A percentile compares a stretch with the other conserved stretches of the same genome.
Evolutionary conservation across 1,284 basidiomycete species (phyloP).

Genomic region (Melampsora abietis-canadensis): DNA sequence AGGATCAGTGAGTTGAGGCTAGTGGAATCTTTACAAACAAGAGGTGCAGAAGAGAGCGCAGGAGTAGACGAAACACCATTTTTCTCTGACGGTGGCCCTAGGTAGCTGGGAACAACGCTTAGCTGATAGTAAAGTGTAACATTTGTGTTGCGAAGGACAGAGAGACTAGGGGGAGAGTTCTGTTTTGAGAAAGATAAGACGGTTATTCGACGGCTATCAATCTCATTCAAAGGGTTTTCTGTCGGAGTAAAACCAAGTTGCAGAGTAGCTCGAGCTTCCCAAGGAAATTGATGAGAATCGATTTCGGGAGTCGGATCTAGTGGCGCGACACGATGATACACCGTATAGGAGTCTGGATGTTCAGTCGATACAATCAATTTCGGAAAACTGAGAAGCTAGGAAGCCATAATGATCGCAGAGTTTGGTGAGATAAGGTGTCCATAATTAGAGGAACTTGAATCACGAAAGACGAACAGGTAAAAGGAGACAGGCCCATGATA

Average conservation of each 20-base stretch:
- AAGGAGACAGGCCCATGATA: too few relatives aligned
- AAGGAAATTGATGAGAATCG: background rate
- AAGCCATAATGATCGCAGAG: too few relatives aligned
- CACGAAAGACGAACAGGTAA: too few relatives aligned
- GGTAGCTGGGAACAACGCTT: background rate
- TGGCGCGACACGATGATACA: slow-evolving; percentile 6
- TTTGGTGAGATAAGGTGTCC: too few relatives aligned
- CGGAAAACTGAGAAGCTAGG: too few relatives aligned
- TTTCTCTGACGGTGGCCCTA: background rate
- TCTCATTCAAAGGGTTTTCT: background rate
- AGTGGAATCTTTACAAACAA: background rate
- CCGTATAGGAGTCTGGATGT: background rate
- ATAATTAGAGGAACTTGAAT: too few relatives aligned
- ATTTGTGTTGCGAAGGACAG: background rate
- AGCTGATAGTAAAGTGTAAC: background rate
- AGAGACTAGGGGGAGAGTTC: background rate
- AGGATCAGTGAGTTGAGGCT: background rate
- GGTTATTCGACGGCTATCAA: background rate
- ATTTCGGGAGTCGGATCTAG: background rate
- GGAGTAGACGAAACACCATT: background rate
- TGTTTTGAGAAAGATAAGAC: background rate
- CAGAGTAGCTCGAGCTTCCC: background rate
- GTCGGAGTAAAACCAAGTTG: background rate
- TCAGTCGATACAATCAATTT: background rate
- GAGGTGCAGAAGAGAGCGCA: slow-evolving; percentile 3